Evolutionary conservation across 495 filamentous ascomycete species (phyloP).

Genomic region (Podospora tetraspora): DNA sequence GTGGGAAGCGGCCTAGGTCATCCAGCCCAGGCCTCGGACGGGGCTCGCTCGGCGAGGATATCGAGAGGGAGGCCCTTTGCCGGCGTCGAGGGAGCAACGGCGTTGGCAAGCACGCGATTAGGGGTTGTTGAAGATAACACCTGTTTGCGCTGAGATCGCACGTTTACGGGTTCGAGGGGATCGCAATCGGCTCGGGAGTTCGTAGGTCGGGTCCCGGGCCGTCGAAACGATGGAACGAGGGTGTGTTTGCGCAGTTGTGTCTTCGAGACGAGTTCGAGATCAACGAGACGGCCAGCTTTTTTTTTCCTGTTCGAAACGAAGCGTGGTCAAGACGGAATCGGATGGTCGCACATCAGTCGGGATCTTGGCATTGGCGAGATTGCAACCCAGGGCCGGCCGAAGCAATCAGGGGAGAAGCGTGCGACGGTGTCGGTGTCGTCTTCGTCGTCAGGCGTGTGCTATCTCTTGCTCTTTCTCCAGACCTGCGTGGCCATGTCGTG

Average conservation of each 20-base stretch:
- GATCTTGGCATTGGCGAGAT: slow-evolving; percentile 17
- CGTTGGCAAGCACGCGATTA: neutral
- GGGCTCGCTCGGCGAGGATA: neutral
- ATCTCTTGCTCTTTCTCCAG: neutral
- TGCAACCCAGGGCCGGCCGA: neutral
- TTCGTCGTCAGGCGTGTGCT: slow-evolving; percentile 1
- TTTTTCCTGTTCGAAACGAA: slow-evolving; percentile 7
- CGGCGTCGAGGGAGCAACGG: neutral
- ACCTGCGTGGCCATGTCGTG: neutral
- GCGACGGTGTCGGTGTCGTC: slow-evolving; percentile 5
- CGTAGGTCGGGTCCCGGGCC: neutral
- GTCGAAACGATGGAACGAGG: neutral
- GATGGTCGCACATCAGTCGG: slow-evolving; percentile 16
- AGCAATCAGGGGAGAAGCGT: neutral
- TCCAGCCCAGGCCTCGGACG: neutral
- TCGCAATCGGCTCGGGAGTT: neutral
- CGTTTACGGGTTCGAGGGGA: neutral
- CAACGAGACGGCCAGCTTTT: neutral
- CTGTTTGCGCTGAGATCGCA: neutral
- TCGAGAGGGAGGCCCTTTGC: neutral
- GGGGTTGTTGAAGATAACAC: neutral
- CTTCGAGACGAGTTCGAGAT: neutral
- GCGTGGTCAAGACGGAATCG: slow-evolving; percentile 1
- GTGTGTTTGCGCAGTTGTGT: neutral
- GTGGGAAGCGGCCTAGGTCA: neutral